A percentile compares a stretch with the other conserved stretches of the same genome.
These are phyloP conservation scores for Imleria badia DNA, from an alignment of 768 basidiomycete species.

Conservation along the genomic window DNA sequence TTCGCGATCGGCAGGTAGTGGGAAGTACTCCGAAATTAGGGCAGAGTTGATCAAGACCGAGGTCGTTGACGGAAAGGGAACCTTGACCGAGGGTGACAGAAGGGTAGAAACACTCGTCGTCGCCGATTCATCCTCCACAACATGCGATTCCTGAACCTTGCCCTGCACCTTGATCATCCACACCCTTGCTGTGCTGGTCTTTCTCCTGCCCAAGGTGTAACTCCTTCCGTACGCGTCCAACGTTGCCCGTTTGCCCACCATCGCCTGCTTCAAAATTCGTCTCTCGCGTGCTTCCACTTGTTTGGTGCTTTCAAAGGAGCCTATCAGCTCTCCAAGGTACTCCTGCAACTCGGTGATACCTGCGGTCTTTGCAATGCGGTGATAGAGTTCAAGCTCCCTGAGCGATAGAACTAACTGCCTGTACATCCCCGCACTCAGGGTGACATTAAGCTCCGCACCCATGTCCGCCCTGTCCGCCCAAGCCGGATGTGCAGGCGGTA, in stretches of 20 bases:
- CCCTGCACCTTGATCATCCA: slow-evolving; percentile 78
- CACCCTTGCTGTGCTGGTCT: slow-evolving; percentile 86
- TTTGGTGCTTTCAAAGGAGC: slow-evolving; percentile 66
- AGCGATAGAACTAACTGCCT: slow-evolving; percentile 61
- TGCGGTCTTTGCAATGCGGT: slow-evolving; percentile 22
- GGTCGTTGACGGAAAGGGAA: slow-evolving; percentile 46
- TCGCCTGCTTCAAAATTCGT: slow-evolving; percentile 22
- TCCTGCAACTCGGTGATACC: slow-evolving; percentile 51
- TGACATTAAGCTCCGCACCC: slow-evolving; percentile 51
- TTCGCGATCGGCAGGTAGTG: slow-evolving; percentile 73
- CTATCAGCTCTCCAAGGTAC: slow-evolving; percentile 56
- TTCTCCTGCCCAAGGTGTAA: slow-evolving; percentile 84
- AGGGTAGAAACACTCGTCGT: slow-evolving; percentile 14
- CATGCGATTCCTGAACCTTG: slow-evolving; percentile 34
- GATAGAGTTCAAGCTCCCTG: slow-evolving; percentile 65
- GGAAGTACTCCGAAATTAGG: slow-evolving; percentile 79
- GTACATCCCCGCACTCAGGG: slow-evolving; percentile 70
- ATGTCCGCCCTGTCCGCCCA: slow-evolving; percentile 72
- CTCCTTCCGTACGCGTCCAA: slow-evolving; percentile 80
- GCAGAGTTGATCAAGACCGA: slow-evolving; percentile 84
- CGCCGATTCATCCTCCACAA: not conserved
- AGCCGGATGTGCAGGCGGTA: slow-evolving; percentile 57
- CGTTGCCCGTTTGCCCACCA: slow-evolving; percentile 52
- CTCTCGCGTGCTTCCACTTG: slow-evolving; percentile 43
- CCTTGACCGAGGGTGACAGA: slow-evolving; percentile 18